Base-by-base conservation (phyloP, 139 green algal genomes). In the Raphidocelis subcapitata region DNA sequence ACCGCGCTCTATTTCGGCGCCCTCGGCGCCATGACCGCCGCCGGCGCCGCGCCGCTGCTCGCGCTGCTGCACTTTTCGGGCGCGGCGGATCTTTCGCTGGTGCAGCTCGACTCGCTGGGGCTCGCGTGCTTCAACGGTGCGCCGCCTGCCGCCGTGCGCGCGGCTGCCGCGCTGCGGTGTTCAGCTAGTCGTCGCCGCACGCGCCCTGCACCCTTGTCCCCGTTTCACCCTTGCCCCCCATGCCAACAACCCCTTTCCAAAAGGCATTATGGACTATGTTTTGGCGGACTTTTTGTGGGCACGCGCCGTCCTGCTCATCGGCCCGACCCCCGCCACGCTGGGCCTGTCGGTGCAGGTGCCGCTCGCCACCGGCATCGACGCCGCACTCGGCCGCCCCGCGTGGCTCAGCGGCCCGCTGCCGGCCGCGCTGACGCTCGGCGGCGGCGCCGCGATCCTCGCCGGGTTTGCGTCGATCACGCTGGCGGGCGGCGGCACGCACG, bases 211-310 rank as follows among this genome's bases (percentile, higher is more conserved):
- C n/a, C n/a, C n/a, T n/a, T n/a, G n/a, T n/a, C n/a, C n/a, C n/a
- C n/a, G n/a, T n/a, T n/a, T n/a, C n/a, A n/a, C n/a, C n/a, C n/a
- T n/a, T n/a, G n/a, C n/a, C n/a, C n/a, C n/a, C n/a, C n/a, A n/a
- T n/a, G n/a, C n/a, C n/a, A n/a, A n/a, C n/a, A n/a, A n/a, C n/a
- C n/a, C n/a, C n/a, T n/a, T n/a, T n/a, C n/a, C 79, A 26, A 62
- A 81, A 64, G 83, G 93, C 0, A 75, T 99, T 36, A 72, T 97
- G 10, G 95, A 99, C 76, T 98, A 99, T 67, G 94, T 98, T n/a
- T 63, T 98, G 28, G 90, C 87, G 3, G 95, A 99, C 82, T 98
- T 97, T 75, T 84, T 98, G 15, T 99, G 95, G 95, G 95, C 93
- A 0, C 69, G 91, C 0, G 91, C 95, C 26, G 95, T 99, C 16